phyloP scores from a whole-genome alignment of 495 filamentous ascomycete genomes.

The Podospora anserina region DNA sequence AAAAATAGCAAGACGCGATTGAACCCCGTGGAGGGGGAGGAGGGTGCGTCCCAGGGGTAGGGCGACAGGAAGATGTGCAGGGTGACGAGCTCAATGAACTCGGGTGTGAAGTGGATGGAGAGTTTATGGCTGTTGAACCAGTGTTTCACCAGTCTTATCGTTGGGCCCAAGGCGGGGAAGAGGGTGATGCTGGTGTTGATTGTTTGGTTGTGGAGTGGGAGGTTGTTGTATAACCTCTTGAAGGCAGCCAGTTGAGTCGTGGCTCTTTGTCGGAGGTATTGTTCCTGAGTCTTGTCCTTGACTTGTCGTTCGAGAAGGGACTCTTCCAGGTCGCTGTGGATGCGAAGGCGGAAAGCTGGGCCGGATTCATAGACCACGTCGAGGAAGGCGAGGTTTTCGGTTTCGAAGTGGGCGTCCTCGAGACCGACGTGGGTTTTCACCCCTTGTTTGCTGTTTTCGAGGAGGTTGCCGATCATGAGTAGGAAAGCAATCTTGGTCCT shows the following conservation, averaged over 20 bases:
- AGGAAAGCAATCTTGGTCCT: constrained; percentile 91
- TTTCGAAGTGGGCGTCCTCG: constrained; percentile 64
- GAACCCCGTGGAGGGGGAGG: constrained; percentile 77
- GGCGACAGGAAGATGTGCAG: constrained; percentile 74
- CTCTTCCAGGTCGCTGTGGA: constrained; percentile 81
- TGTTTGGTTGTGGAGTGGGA: constrained; percentile 75
- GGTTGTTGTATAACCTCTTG: constrained; percentile 65
- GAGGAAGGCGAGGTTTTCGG: constrained; percentile 77
- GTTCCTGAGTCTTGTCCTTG: constrained; percentile 65
- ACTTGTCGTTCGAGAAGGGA: constrained; percentile 71
- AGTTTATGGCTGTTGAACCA: constrained; percentile 89
- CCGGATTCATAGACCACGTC: constrained; percentile 73
- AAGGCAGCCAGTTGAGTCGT: constrained; percentile 65
- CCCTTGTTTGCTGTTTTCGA: constrained; percentile 52
- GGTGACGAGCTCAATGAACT: constrained; percentile 78
- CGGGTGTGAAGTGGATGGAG: constrained; percentile 66
- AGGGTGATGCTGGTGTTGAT: constrained; percentile 75
- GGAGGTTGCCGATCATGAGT: constrained; percentile 68
- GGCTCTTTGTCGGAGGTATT: constrained; percentile 60
- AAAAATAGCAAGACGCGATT: constrained; percentile 72
- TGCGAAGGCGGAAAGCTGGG: constrained; percentile 62
- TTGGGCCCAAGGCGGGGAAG: constrained; percentile 75
- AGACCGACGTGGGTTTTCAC: constrained; percentile 67
- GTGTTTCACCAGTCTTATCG: constrained; percentile 81
- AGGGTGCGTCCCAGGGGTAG: constrained; percentile 76